Percentiles rank a stretch among this genome's conserved stretches.
These are phyloP conservation scores for Pugionium dolabratum DNA, from an alignment of 345 rosid species.

Conservation along the genomic window DNA sequence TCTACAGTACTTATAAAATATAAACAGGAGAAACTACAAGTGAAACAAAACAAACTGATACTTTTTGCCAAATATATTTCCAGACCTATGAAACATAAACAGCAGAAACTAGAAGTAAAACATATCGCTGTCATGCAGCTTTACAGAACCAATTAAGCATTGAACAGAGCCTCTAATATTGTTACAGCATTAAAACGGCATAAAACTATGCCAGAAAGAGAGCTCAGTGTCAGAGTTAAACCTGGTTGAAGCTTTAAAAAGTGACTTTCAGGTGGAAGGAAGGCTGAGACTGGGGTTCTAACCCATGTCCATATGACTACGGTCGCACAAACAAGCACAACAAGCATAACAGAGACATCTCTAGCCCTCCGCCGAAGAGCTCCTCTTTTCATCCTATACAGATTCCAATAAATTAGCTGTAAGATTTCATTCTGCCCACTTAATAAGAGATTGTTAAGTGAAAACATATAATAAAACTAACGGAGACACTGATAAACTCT, in stretches of 20 bases:
- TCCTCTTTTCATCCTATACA: slow-evolving; percentile 63
- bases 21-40: neutral
- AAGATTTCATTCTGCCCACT: slow-evolving; percentile 20
- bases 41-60: too few relatives aligned
- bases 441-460: neutral
- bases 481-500: neutral
- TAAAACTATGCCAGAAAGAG: slow-evolving; percentile 15
- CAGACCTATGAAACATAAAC: too few relatives aligned
- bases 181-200: slow-evolving; percentile 17
- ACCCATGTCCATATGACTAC: slow-evolving; percentile 65
- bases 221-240: slow-evolving; percentile 27
- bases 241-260: slow-evolving; percentile 54
- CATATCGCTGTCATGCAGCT: neutral
- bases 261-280: slow-evolving; percentile 51
- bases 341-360: slow-evolving; percentile 55
- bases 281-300: slow-evolving; percentile 48
- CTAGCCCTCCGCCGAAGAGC: slow-evolving; percentile 45
- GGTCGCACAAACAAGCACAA: slow-evolving; percentile 56
- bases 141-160: neutral
- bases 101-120: neutral
- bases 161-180: neutral
- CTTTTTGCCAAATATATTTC: too few relatives aligned
- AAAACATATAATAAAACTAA: neutral
- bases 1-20: too few relatives aligned
- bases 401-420: slow-evolving; percentile 18